Percentiles rank a stretch among this genome's conserved stretches.
Evolutionary conservation across 1,284 basidiomycete genomes (phyloP).

Genomic region (Puccinia hordei): DNA sequence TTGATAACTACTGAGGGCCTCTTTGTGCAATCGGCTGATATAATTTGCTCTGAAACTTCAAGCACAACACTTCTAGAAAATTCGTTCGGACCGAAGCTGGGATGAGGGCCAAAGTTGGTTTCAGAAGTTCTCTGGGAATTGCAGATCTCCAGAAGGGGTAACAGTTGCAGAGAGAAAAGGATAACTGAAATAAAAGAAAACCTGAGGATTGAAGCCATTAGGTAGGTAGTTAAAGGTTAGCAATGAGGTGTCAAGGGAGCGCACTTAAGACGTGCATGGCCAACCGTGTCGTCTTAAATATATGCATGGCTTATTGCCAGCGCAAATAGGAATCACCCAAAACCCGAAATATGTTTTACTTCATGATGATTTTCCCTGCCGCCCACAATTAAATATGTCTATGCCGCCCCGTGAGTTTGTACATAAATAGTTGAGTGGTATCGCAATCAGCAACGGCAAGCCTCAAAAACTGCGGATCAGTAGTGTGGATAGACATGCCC

Average conservation of each 20-base stretch:
- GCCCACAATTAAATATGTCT: too few relatives aligned
- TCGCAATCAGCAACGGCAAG: too few relatives aligned
- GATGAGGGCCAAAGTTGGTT: neutral
- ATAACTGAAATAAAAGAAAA: neutral
- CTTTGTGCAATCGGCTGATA: conserved; percentile 33
- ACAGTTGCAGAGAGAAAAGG: neutral
- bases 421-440: too few relatives aligned
- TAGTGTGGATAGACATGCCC: too few relatives aligned
- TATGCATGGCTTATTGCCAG: too few relatives aligned
- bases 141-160: neutral
- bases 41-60: conserved; percentile 18
- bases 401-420: too few relatives aligned
- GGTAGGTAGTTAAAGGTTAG: neutral
- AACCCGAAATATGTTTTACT: too few relatives aligned
- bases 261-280: neutral
- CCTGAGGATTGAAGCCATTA: neutral
- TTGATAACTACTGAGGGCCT: conserved; percentile 52
- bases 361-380: too few relatives aligned
- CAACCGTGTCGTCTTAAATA: too few relatives aligned
- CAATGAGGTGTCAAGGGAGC: neutral
- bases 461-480: too few relatives aligned
- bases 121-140: neutral
- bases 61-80: conserved; percentile 25
- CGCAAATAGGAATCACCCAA: too few relatives aligned
- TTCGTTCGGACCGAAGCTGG: neutral